Evolutionary conservation across 441 rosid species (phyloP), one percentile per base, ranked within the genome.

Genomic region (Omphalea diandra): DNA sequence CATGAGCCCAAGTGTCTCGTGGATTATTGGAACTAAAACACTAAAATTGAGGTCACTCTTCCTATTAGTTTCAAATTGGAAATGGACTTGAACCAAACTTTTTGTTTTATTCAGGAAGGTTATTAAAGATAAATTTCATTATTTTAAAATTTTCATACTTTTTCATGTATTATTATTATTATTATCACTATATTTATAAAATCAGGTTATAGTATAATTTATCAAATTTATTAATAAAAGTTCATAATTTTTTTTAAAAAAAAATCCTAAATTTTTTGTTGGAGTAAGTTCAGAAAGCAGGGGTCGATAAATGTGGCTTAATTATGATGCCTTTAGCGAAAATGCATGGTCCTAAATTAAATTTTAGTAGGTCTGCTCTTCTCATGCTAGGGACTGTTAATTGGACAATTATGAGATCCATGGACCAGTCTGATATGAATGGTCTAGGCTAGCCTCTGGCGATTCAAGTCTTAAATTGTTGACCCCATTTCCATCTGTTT

Each of bases 61-160:
- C 3, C 57, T 5, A 31, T 58, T 58, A 7, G 12, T 18, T 33
- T 32, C 14, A 7, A 52, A 62, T 54, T 43, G 43, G 73, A 76
- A 72, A 67, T 68, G 80, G 80, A 76, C 80, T 22, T 10, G 31
- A 76, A 49, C 76, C 73, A 71, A 67, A 71, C 76, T n/a, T 15
- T 24, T 33, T 26, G 10, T 29, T 33, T 47, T 7, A 9, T 49
- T 14, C 1, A 43, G 38, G 4, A 46, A 49, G n/a, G 54, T n/a
- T 49, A 49, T 49, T 49, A 49, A 5, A 1, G n/a, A n/a, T n/a
- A n/a, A n/a, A n/a, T n/a, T n/a, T n/a, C n/a, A n/a, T n/a, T n/a
- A n/a, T n/a, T n/a, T n/a, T n/a, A n/a, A n/a, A n/a, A n/a, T n/a
- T n/a, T n/a, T n/a, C n/a, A n/a, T n/a, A n/a, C n/a, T n/a, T n/a